Evolutionary conservation across 805 yeast genomes (phyloP).

Genomic region (Starmerella khaoyaiensis): DNA sequence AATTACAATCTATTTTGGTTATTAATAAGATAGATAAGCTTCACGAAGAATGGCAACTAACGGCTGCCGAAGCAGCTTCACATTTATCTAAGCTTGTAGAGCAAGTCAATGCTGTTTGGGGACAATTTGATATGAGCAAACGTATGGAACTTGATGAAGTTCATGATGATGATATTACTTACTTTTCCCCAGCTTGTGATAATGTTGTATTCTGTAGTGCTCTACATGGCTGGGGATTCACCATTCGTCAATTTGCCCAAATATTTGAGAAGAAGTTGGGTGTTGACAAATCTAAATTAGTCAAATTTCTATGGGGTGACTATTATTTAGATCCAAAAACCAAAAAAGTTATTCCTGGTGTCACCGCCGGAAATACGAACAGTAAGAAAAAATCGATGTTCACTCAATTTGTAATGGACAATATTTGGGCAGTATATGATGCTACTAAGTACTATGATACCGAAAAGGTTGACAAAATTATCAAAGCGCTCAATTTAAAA

Average conservation of each 20-base stretch:
- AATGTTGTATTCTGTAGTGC: constrained; percentile 81
- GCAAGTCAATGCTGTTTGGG: constrained; percentile 89
- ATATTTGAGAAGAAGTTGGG: constrained; percentile 77
- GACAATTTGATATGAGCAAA: constrained; percentile 84
- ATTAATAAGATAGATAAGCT: constrained; percentile 84
- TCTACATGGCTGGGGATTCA: constrained; percentile 96
- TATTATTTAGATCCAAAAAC: constrained; percentile 79
- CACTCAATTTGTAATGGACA: constrained; percentile 75
- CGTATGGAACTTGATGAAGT: constrained; percentile 42
- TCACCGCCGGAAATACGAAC: constrained; percentile 4
- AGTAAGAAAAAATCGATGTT: constrained; percentile 67
- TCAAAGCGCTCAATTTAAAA: constrained; percentile 53
- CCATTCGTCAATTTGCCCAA: constrained; percentile 74
- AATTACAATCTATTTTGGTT: constrained; percentile 74
- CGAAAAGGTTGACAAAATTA: constrained; percentile 63
- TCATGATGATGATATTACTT: constrained; percentile 76
- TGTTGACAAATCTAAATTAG: constrained; percentile 62
- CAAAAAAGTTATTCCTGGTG: constrained; percentile 54
- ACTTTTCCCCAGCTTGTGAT: constrained; percentile 79
- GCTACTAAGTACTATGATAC: constrained; percentile 50
- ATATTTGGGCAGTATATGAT: constrained; percentile 83
- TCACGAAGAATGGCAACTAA: constrained; percentile 63
- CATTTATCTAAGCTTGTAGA: constrained; percentile 72
- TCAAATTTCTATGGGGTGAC: constrained; percentile 93
- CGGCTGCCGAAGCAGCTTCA: constrained; percentile 72